Conservation (phyloP, 345 rosid species). For the Microthlaspi erraticum region DNA sequence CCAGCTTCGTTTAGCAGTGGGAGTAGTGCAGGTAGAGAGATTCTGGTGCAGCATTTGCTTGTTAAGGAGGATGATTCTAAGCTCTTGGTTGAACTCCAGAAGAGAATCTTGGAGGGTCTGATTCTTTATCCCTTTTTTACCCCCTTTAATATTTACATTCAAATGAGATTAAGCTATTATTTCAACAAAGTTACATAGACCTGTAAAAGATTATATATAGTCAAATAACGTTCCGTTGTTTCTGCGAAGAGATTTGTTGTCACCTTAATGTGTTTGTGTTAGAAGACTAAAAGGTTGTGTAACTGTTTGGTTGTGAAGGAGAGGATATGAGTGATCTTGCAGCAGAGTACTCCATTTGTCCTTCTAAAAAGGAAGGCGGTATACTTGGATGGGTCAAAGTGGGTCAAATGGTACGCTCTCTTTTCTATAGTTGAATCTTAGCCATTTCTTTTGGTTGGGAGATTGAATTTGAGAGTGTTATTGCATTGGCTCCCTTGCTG, state of each 20-base stretch:
- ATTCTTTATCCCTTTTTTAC: not conserved
- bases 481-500: slow-evolving; percentile 15
- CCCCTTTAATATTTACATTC: not conserved
- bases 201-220: not conserved
- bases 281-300: too few species aligned
- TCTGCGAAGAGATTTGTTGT: not conserved
- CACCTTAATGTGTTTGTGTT: slow-evolving; percentile 14
- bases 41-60: slow-evolving; percentile 87
- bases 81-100: slow-evolving; percentile 66
- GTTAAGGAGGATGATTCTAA: slow-evolving; percentile 68
- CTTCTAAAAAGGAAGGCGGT: slow-evolving; percentile 84
- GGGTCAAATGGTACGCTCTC: slow-evolving; percentile 80
- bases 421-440: not conserved
- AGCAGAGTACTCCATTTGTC: slow-evolving; percentile 78
- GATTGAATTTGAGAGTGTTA: slow-evolving; percentile 5
- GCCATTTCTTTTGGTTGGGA: slow-evolving; percentile 1
- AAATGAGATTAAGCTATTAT: slow-evolving; percentile 19
- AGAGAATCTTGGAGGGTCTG: slow-evolving; percentile 62
- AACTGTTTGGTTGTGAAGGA: slow-evolving; percentile 54
- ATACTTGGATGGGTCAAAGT: slow-evolving; percentile 90
- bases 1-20: slow-evolving; percentile 67
- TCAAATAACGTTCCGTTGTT: not conserved
- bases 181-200: slow-evolving; percentile 4
- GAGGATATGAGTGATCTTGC: slow-evolving; percentile 95
- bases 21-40: slow-evolving; percentile 58